Evolutionary conservation across 2,329 filamentous ascomycete genomes (phyloP), one percentile per base, ranked within the genome.

Genomic region (Rosellinia necatrix): DNA sequence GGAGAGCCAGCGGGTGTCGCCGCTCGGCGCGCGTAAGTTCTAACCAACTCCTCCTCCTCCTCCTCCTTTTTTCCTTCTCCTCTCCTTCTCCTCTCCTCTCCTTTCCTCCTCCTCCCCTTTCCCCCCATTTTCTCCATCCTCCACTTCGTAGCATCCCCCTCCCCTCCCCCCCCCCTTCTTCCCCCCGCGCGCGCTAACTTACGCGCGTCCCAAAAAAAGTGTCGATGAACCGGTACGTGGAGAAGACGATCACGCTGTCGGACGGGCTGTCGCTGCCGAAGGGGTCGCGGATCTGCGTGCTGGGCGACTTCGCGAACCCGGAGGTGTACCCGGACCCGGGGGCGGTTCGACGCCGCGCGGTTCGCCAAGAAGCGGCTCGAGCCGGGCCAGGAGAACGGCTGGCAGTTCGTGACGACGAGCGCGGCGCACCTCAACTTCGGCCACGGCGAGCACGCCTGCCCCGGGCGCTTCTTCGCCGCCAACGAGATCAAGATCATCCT

Each of bases 391-490:
- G 70, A 70, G 59, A 62, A 70, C 57, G 61, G 64, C 37, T 69
- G 70, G 65, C 72, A 75, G 58, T 72, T 73, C 46, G 74, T 74
- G 10, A 71, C 72, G 10, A 74, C 72, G 1, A 68, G 54, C 6
- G 55, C 70, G 6, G 64, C 71, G 2, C 66, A 69, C 24, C 60
- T 72, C 27, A 55, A 57, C 12, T 78, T 77, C 55, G 76, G 76
- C 5, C 70, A 78, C 58, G 76, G 76, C 5, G 67, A 69, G 34
- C 74, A 77, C 49, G 74, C 75, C 4, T 72, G 70, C 50, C 69
- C 70, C 62, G 44, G 68, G 5, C 62, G 64, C 9, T 64, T 64
- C 58, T 64, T 66, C 49, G 64, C 60, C 1, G 55, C 59, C 17
- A 64, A 64, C 47, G 61, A 66, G 57, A 53, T 66, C 52, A 66